Percentiles rank a stretch among this genome's conserved stretches.
Evolutionary conservation across 306 rosid genomes (phyloP).

Genomic region (Prunus mume): DNA sequence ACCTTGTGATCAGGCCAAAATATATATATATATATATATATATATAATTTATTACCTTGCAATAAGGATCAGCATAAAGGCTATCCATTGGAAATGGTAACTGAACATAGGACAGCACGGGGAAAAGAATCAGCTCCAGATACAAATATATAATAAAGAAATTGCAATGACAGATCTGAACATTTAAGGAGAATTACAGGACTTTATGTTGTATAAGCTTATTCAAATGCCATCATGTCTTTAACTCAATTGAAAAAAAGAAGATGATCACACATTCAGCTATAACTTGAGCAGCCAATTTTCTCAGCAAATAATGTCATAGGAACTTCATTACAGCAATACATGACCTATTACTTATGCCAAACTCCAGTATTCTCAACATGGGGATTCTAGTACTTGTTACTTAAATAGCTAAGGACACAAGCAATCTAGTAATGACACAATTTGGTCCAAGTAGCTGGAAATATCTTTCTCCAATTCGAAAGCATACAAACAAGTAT

Average conservation of each 20-base stretch:
- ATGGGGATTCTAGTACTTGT: background rate
- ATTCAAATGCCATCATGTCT: background rate
- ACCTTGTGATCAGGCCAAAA: slow-evolving; percentile 41
- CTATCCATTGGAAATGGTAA: slow-evolving; percentile 87
- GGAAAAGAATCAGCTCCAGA: slow-evolving; percentile 19
- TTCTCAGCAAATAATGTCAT: background rate
- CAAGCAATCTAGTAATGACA: background rate
- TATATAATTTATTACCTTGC: slow-evolving; percentile 23
- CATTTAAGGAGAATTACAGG: background rate
- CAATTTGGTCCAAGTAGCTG: background rate
- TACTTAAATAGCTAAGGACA: background rate
- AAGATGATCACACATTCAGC: background rate
- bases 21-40: no score
- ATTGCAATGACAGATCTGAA: background rate
- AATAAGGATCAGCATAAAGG: slow-evolving; percentile 83
- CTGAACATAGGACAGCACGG: slow-evolving; percentile 42
- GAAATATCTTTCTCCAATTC: background rate
- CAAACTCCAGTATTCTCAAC: background rate
- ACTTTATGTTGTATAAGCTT: background rate
- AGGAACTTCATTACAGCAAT: background rate
- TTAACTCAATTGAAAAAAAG: background rate
- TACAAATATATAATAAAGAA: slow-evolving; percentile 3
- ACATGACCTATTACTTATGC: background rate
- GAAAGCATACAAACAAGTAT: slow-evolving; percentile 14
- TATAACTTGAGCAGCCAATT: background rate